These are phyloP conservation scores for Jacaranda copaia DNA, from an alignment of 257 asterid species.

Conservation along the genomic window DNA sequence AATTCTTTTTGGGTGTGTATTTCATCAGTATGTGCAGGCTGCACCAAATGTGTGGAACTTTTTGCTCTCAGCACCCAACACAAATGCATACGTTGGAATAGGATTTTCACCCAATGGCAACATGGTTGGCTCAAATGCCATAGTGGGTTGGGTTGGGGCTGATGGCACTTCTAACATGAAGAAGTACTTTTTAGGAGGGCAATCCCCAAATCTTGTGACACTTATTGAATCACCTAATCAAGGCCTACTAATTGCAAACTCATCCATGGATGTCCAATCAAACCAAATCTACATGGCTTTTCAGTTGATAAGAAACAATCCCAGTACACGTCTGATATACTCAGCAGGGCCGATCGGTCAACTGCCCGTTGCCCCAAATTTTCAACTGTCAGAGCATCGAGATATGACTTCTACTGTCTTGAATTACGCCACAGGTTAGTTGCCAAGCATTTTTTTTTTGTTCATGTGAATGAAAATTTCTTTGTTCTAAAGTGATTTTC, in stretches of 20 bases:
- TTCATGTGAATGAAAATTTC: neutral
- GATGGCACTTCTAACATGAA: constrained; percentile 38
- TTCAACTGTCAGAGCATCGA: constrained; percentile 55
- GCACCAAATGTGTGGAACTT: constrained; percentile 65
- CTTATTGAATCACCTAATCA: constrained; percentile 41
- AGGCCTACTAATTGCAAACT: constrained; percentile 54
- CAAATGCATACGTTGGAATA: constrained; percentile 62
- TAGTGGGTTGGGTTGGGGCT: constrained; percentile 68
- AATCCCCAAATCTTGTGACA: constrained; percentile 46
- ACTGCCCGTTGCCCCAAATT: constrained; percentile 44
- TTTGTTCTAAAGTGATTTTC: no score
- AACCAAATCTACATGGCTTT: constrained; percentile 62
- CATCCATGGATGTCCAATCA: constrained; percentile 43
- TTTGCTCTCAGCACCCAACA: constrained; percentile 71
- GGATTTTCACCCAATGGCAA: constrained; percentile 76
- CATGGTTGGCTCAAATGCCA: constrained; percentile 80
- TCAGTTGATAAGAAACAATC: constrained; percentile 54
- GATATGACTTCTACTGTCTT: constrained; percentile 51
- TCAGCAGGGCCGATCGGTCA: constrained; percentile 61
- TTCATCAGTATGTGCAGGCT: constrained; percentile 58
- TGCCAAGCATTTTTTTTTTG: no score
- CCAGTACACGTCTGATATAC: constrained; percentile 60
- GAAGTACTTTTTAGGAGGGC: constrained; percentile 67
- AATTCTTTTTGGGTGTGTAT: neutral
- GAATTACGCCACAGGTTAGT: constrained; percentile 75